Evolutionary conservation across 2,329 filamentous ascomycete genomes (phyloP), one percentile per base, ranked within the genome.

Genomic region (Chaetothyriales sp.): DNA sequence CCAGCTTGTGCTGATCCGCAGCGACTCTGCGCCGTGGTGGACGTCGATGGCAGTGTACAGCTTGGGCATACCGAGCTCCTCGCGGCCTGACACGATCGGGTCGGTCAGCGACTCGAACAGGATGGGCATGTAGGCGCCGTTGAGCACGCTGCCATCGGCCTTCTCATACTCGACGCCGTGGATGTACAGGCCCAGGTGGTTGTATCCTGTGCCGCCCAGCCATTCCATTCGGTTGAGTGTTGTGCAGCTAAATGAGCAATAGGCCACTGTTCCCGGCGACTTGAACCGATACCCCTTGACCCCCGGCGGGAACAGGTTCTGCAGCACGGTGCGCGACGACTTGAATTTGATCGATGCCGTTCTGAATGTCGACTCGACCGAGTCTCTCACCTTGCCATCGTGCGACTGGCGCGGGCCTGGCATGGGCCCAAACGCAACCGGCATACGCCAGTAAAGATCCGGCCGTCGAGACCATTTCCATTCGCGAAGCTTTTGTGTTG

Each of bases 51-150:
- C 64, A n/a, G 71, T 71, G 55, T 69, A 78, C 0, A 80, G 55
- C 63, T 80, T 81, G 0, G 77, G 76, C 71, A 80, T 77, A 0
- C 79, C 79, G 0, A 81, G 66, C 55, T 81, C 79, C 46, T 81
- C 78, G 1, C 77, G 66, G 0, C 76, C 78, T 3, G 73, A 75
- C 0, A 81, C 61, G 44, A 83, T 80, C 0, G 79, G 75, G 54
- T 83, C 79, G 0, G 77, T 66, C 1, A 77, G 61, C 48, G 66
- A 73, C 60, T 83, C 79, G 54, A 83, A 77, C 0, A 81, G 63
- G 0, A 81, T 65, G 0, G 76, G 72, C 39, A 81, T 60, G 55
- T 75, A 81, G 0, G 74, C 74, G 1, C 77, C 79, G 10, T 63
- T 63, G 1, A 78, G 58, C 0, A 68, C 63, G 0, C 65, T 64